phyloP scores from a whole-genome alignment of 208 protist species.

The Trypanosoma melophagium region DNA sequence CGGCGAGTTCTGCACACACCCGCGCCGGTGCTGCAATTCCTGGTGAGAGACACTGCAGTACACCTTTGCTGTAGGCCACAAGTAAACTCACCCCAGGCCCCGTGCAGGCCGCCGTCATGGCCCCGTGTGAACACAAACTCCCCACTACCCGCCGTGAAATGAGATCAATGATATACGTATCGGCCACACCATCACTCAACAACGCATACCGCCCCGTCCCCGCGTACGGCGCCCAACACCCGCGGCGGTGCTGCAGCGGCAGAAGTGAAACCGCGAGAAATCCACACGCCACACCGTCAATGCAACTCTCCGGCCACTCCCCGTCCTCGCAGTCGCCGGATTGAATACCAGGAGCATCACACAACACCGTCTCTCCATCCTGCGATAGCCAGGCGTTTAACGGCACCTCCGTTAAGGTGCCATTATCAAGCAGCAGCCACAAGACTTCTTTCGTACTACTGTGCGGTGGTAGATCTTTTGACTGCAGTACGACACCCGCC shows the following conservation, averaged over 20 bases:
- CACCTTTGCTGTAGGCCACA: constrained; percentile 37
- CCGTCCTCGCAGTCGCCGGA: constrained; percentile 33
- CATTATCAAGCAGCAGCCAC: constrained; percentile 29
- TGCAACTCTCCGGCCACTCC: constrained; percentile 20
- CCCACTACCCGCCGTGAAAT: constrained; percentile 43
- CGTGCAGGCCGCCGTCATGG: constrained; percentile 63
- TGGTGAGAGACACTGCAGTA: constrained; percentile 35
- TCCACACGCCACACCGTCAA: constrained; percentile 24
- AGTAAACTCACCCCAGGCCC: constrained; percentile 43
- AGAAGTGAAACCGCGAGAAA: constrained; percentile 22
- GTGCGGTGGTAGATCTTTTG: background rate
- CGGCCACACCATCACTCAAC: constrained; percentile 49
- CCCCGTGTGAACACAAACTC: constrained; percentile 36
- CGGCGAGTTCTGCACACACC: constrained; percentile 26
- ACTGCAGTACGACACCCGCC: constrained; percentile 11
- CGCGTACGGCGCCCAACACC: constrained; percentile 12
- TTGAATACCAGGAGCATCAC: constrained; percentile 18
- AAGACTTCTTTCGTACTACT: background rate
- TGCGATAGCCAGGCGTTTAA: background rate
- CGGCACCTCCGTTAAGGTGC: constrained; percentile 10
- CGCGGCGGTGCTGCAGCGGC: constrained; percentile 3
- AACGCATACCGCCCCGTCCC: constrained; percentile 52
- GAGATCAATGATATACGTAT: constrained; percentile 68
- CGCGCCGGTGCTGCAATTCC: constrained; percentile 11
- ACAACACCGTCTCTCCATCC: background rate